Conservation (phyloP, 192 early-diverging fungal species). For the Rhizoclosmatium sp. region DNA sequence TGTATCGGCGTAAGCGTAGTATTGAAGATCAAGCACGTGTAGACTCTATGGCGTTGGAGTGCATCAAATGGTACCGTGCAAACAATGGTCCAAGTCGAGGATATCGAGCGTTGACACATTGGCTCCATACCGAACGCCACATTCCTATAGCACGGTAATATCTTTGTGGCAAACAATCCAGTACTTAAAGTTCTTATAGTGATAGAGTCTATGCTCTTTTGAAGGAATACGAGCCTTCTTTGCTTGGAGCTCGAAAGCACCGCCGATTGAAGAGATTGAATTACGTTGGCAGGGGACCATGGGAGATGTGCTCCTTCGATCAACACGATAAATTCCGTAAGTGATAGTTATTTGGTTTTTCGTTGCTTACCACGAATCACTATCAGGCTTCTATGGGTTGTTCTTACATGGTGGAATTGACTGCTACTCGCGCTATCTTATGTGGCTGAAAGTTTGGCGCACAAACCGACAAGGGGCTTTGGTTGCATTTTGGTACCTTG, state of each 20-base stretch:
- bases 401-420: background rate
- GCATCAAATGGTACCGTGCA: background rate
- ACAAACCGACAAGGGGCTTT: background rate
- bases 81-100: background rate
- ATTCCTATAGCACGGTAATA: background rate
- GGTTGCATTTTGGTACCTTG: background rate
- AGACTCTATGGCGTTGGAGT: background rate
- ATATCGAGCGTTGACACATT: background rate
- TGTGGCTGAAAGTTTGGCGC: background rate
- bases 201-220: too few species aligned
- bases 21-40: background rate
- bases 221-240: background rate
- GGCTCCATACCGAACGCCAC: background rate
- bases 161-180: too few species aligned
- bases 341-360: background rate
- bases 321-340: background rate
- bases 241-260: background rate
- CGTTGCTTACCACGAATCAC: too few species aligned
- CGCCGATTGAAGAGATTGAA: background rate
- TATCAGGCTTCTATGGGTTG: background rate
- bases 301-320: background rate
- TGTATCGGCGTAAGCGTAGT: background rate
- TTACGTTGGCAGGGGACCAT: background rate
- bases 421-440: background rate
- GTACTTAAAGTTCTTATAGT: too few species aligned